These are phyloP conservation scores for Datisca glomerata DNA, from an alignment of 306 rosid genomes.

Conservation along the genomic window DNA sequence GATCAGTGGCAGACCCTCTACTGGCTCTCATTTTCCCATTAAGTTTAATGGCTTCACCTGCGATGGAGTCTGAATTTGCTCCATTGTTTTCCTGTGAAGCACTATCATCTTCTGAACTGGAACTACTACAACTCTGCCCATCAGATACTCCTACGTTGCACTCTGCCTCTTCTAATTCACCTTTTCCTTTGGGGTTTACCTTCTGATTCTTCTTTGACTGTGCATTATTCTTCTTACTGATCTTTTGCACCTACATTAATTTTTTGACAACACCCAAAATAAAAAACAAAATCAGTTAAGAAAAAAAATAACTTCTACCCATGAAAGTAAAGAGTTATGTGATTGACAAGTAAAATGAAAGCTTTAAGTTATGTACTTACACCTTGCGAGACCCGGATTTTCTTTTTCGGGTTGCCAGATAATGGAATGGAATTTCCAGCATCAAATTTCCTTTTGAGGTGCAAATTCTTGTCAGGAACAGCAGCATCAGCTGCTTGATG, in stretches of 20 bases:
- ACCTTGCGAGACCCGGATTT: constrained; percentile 23
- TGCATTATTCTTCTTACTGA: constrained; percentile 36
- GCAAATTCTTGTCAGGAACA: constrained; percentile 16
- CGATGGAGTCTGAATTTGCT: constrained; percentile 31
- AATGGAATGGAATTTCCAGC: constrained; percentile 8
- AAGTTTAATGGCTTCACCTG: constrained; percentile 23
- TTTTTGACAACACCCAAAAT: not conserved
- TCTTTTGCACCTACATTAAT: constrained; percentile 29
- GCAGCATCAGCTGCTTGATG: constrained; percentile 8
- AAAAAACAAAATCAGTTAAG: not conserved
- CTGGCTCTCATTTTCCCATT: constrained; percentile 62
- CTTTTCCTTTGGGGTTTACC: constrained; percentile 14
- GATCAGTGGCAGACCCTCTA: constrained; percentile 92
- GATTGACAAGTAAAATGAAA: not conserved
- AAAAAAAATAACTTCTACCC: not conserved
- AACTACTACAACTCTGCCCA: constrained; percentile 41
- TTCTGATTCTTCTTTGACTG: constrained; percentile 32
- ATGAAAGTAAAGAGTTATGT: too few species aligned
- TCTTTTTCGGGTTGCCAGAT: constrained; percentile 36
- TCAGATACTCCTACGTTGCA: constrained; percentile 12
- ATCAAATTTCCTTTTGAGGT: constrained; percentile 43
- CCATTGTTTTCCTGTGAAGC: constrained; percentile 38
- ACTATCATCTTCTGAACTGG: constrained; percentile 64
- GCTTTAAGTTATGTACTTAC: constrained; percentile 22
- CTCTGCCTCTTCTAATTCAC: constrained; percentile 29